Percentiles rank a stretch among this genome's conserved stretches.
Evolutionary conservation across 2,329 filamentous ascomycete species (phyloP).

Genomic region (Ilyonectria robusta): DNA sequence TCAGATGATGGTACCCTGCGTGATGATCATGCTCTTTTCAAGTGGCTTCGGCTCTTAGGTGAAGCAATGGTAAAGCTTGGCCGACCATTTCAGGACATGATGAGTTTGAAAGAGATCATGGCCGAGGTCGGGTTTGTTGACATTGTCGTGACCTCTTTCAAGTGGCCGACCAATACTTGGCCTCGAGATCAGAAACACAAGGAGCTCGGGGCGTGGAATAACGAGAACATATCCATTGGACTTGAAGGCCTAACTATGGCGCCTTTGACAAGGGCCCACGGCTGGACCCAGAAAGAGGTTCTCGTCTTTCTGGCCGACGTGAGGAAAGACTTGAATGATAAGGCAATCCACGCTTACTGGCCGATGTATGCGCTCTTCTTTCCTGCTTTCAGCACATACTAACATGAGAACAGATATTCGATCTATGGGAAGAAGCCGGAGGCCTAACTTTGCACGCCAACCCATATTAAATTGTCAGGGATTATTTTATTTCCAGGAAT

Average conservation of each 20-base stretch:
- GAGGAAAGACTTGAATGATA: conserved; percentile 34
- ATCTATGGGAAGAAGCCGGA: background rate
- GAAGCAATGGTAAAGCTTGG: background rate
- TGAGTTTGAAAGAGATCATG: conserved; percentile 34
- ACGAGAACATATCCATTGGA: conserved; percentile 31
- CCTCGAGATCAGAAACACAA: conserved; percentile 35
- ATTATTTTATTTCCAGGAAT: no score
- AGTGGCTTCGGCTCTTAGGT: background rate
- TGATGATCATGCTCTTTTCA: background rate
- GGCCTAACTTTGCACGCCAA: background rate
- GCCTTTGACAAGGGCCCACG: conserved; percentile 26
- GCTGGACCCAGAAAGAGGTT: conserved; percentile 32
- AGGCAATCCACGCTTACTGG: conserved; percentile 40
- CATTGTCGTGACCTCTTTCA: conserved; percentile 33
- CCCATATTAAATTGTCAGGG: no score
- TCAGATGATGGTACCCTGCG: conserved; percentile 1
- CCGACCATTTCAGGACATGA: conserved; percentile 20
- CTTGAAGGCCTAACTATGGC: conserved; percentile 36
- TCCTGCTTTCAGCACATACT: background rate
- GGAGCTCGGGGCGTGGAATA: conserved; percentile 35
- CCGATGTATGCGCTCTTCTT: conserved; percentile 21
- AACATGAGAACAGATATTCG: background rate
- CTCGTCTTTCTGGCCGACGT: conserved; percentile 28
- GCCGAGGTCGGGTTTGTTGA: conserved; percentile 30
- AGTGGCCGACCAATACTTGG: conserved; percentile 41